phyloP scores from a whole-genome alignment of 768 basidiomycete species.

The Amanita fuliginea region DNA sequence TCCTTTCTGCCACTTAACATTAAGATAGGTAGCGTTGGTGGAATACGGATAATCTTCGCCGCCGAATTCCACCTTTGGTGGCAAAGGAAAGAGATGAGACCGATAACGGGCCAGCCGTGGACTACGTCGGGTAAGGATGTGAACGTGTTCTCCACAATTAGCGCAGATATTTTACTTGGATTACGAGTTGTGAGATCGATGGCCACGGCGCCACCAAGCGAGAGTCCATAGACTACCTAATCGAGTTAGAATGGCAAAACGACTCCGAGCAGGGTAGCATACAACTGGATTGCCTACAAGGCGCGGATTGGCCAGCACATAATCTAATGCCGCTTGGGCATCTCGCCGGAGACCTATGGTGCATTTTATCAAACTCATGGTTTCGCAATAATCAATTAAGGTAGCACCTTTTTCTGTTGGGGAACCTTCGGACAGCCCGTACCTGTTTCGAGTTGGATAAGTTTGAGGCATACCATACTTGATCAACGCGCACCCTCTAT shows the following conservation, averaged over 20 bases:
- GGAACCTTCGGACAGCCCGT: constrained; percentile 11
- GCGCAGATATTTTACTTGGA: constrained; percentile 39
- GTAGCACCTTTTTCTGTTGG: constrained; percentile 11
- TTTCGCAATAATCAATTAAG: not conserved
- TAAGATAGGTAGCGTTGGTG: constrained; percentile 38
- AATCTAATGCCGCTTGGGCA: constrained; percentile 14
- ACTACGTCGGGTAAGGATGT: constrained; percentile 37
- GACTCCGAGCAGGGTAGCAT: not conserved
- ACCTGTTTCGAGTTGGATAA: constrained; percentile 6
- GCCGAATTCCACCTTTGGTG: constrained; percentile 63
- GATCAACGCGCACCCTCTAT: constrained; percentile 10
- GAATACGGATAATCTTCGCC: constrained; percentile 24
- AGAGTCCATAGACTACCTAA: constrained; percentile 47
- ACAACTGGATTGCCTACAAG: constrained; percentile 9
- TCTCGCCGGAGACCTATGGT: constrained; percentile 12
- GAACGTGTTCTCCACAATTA: constrained; percentile 71
- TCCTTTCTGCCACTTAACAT: constrained; percentile 49
- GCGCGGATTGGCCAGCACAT: constrained; percentile 6
- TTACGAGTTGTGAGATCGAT: constrained; percentile 60
- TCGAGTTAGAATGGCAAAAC: not conserved
- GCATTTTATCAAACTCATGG: not conserved
- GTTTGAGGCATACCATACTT: too few relatives aligned
- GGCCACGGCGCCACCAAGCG: constrained; percentile 65
- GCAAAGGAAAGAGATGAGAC: constrained; percentile 48
- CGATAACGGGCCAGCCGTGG: constrained; percentile 11